Base-by-base conservation (phyloP, 1,284 basidiomycete genomes). In the Xerocomus tenax region DNA sequence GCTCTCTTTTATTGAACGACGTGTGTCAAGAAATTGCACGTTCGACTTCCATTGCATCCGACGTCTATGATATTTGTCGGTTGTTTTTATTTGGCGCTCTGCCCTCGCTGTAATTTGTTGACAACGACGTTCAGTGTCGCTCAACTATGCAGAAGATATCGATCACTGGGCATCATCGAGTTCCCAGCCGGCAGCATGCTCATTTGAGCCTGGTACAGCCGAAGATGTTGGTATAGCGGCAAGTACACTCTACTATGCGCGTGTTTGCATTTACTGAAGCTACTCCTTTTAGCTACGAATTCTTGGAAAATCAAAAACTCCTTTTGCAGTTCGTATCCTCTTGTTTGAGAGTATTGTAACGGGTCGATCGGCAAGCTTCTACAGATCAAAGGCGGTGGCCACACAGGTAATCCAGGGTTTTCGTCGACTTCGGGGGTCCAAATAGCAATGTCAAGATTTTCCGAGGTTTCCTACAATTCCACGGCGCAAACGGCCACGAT, bases 371-470 rank as follows among this genome's bases (percentile, higher is more conserved):
- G 12, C 2, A 8, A 9, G 9, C 21, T 5, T 9, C 13, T 26
- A 26, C 12, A 52, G 51, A 25, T 52, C 25, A 55, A 76, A 60
- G 72, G 75, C 13, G 76, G 76, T 9, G 78, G 79, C 74, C 78
- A 58, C 25, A 19, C 52, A 8, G 1, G 16, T 1, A 50, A 57
- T 5, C 42, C 47, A 2, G 52, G 58, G 3, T 51, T 55, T 38
- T 59, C 57, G 0, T 79, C 79, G 1, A 58, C 63, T 0, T 55
- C 60, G 50, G 65, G 48, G 9, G 40, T 45, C 18, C 29, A 55
- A 13, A 30, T 35, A 29, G 12, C 29, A 5, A 36, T 45, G 68
- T 28, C 39, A 19, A 26, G 21, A 23, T 54, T 47, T 25, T 50
- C 51, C 7, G 45, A 51, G 15, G 40, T 54, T 28, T 45, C 44